Evolutionary conservation across 163 green algal genomes (phyloP).

Genomic region (Scenedesmus sp.): DNA sequence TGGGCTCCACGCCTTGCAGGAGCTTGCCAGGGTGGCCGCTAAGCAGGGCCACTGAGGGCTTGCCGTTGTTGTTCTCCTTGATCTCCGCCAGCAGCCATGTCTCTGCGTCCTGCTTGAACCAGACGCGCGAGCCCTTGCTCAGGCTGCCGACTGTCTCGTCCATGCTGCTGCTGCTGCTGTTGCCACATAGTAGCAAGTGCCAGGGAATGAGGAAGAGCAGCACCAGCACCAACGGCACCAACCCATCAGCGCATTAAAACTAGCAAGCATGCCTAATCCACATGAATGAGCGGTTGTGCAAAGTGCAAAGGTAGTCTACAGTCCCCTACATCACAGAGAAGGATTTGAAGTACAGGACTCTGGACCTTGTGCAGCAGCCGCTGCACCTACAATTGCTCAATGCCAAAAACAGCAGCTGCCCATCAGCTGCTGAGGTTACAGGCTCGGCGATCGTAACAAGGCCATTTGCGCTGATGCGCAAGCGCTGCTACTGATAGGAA

Average conservation of each 20-base stretch:
- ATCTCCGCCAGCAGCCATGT: constrained; percentile 58
- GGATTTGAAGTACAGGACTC: not conserved
- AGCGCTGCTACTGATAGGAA: not conserved
- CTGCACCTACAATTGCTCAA: not conserved
- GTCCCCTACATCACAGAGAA: not conserved
- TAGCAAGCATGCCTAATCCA: not conserved
- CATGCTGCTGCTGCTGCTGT: constrained; percentile 28
- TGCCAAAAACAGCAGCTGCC: not conserved
- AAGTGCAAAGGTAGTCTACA: not conserved
- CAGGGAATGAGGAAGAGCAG: not conserved
- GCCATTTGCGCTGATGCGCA: not conserved
- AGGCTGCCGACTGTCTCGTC: constrained; percentile 43
- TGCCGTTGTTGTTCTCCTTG: not conserved
- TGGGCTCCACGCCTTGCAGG: not conserved
- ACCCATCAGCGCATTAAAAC: not conserved
- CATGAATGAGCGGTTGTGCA: not conserved
- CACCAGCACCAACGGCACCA: not conserved
- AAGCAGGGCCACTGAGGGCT: not conserved
- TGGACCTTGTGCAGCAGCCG: not conserved
- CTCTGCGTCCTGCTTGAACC: constrained; percentile 38
- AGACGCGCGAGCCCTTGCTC: constrained; percentile 50
- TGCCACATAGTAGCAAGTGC: not conserved
- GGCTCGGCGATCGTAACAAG: not conserved
- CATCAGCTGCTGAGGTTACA: not conserved
- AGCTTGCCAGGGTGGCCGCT: constrained; percentile 3